phyloP scores from a whole-genome alignment of 176 grass and related monocot species.

The Cocos nucifera region DNA sequence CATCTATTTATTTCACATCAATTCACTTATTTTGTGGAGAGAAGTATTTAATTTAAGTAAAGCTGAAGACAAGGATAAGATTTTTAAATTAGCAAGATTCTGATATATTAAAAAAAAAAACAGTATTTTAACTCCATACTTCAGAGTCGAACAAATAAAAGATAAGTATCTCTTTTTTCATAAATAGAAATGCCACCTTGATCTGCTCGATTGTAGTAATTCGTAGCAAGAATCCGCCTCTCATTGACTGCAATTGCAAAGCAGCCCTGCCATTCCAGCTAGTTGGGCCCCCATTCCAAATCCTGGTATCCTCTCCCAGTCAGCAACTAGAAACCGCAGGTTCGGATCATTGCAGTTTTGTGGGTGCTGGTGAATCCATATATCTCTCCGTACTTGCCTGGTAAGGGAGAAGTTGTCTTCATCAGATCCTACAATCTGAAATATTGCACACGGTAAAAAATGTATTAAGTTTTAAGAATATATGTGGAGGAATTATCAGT shows the following conservation, averaged over 20 bases:
- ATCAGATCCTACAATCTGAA: constrained; percentile 61
- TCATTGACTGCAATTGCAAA: constrained; percentile 61
- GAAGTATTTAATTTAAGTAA: too few relatives aligned
- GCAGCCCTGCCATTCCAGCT: constrained; percentile 52
- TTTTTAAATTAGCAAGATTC: too few relatives aligned
- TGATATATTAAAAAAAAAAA: too few relatives aligned
- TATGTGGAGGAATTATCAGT: too few relatives aligned
- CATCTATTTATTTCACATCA: too few relatives aligned
- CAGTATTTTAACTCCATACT: too few relatives aligned
- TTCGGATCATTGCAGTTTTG: constrained; percentile 43
- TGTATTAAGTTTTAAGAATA: too few relatives aligned
- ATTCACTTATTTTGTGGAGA: too few relatives aligned
- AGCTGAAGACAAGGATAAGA: too few relatives aligned
- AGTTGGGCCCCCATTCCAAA: constrained; percentile 56
- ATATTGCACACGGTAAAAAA: background rate
- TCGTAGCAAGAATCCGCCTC: constrained; percentile 46
- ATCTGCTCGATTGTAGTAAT: constrained; percentile 64
- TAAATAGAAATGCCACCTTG: constrained; percentile 26
- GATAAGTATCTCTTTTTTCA: constrained; percentile 4
- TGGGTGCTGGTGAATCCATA: constrained; percentile 69
- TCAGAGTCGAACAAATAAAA: too few relatives aligned
- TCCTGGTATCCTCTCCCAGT: constrained; percentile 51
- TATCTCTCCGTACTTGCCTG: constrained; percentile 51
- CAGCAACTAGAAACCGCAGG: constrained; percentile 46
- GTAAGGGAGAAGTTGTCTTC: constrained; percentile 65